These are phyloP conservation scores for Bertia moriformis DNA, from an alignment of 2,329 filamentous ascomycete genomes.

Conservation along the genomic window DNA sequence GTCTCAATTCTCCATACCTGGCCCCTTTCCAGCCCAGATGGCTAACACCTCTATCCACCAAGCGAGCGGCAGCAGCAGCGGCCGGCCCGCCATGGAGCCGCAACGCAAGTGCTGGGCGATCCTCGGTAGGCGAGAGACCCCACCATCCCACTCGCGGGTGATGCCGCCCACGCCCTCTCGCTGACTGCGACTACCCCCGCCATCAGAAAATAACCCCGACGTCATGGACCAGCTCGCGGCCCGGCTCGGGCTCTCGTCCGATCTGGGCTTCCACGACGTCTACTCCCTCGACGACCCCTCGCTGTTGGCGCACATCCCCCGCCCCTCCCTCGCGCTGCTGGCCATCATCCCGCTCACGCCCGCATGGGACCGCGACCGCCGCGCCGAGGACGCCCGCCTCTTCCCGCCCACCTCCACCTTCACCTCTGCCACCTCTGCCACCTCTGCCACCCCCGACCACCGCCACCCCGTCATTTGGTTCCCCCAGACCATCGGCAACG, in stretches of 20 bases:
- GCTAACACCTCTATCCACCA: too few relatives aligned
- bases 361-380: conserved; percentile 14
- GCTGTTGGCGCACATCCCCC: conserved; percentile 62
- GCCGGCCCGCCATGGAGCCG: too few relatives aligned
- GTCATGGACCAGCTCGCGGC: conserved; percentile 62
- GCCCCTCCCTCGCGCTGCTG: conserved; percentile 62
- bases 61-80: too few relatives aligned
- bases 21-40: too few relatives aligned
- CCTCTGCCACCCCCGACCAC: conserved; percentile 28
- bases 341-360: conserved; percentile 61
- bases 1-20: too few relatives aligned
- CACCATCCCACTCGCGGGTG: too few relatives aligned
- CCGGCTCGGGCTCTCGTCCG: conserved; percentile 53
- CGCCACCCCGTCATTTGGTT: conserved; percentile 77
- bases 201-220: conserved; percentile 56
- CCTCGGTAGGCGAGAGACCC: too few relatives aligned
- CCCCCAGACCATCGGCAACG: conserved; percentile 70
- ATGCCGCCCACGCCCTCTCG: too few relatives aligned
- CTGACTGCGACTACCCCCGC: too few relatives aligned
- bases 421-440: conserved; percentile 4
- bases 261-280: conserved; percentile 66
- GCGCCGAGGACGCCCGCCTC: conserved; percentile 39
- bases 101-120: too few relatives aligned
- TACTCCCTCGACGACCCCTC: conserved; percentile 66
- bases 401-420: conserved; percentile 27